phyloP scores from a whole-genome alignment of 345 rosid species.

The Xanthoceras sorbifolium region DNA sequence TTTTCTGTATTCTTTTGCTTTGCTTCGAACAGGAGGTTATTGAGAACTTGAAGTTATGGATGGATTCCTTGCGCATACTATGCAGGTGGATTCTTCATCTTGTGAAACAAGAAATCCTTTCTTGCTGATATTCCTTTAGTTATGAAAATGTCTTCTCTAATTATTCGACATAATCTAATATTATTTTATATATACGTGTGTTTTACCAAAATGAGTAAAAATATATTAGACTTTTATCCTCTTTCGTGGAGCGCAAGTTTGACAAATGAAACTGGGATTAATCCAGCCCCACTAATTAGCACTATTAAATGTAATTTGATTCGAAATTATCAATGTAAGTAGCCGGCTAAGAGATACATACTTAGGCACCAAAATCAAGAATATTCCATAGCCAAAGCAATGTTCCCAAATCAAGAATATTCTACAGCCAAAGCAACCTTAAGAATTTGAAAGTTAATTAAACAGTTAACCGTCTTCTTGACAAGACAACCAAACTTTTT shows the following conservation, averaged over 20 bases:
- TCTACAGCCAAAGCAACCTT: neutral
- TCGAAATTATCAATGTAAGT: neutral
- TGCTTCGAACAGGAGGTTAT: neutral
- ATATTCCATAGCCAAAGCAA: constrained; percentile 1
- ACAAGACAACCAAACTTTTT: too few relatives aligned
- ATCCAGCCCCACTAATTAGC: neutral
- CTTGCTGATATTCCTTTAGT: neutral
- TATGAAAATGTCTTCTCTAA: neutral
- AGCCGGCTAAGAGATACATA: too few relatives aligned
- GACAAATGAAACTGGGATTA: neutral
- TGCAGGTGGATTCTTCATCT: neutral
- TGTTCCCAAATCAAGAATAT: neutral
- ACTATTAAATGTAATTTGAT: neutral
- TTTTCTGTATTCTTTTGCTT: neutral
- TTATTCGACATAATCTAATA: too few relatives aligned
- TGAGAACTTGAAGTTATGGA: constrained; percentile 6
- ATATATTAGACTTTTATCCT: neutral
- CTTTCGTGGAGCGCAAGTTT: neutral
- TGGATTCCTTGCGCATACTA: constrained; percentile 5
- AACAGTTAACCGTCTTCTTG: neutral
- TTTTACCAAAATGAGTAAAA: neutral
- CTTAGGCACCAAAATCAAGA: neutral
- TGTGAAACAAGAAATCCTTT: constrained; percentile 5
- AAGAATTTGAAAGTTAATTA: neutral
- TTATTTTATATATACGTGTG: neutral